phyloP scores from a whole-genome alignment of 2,329 filamentous ascomycete genomes.

The Arthroderma uncinatum region DNA sequence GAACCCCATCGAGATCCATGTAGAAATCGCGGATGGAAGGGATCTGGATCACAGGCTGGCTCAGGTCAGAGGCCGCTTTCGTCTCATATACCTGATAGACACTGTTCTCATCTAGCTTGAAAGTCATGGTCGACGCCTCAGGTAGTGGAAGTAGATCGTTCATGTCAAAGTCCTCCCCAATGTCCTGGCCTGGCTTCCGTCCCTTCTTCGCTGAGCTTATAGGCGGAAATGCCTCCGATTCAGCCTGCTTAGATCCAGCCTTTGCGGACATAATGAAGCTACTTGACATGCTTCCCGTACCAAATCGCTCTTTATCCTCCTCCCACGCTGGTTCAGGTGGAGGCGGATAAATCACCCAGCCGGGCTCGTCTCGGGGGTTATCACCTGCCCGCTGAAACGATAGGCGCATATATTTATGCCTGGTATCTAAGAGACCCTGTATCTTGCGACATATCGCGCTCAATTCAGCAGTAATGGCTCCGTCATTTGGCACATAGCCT shows the following conservation, averaged over 20 bases:
- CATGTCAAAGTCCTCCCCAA: constrained; percentile 85
- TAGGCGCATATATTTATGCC: constrained; percentile 76
- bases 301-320: constrained; percentile 41
- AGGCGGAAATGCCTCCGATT: constrained; percentile 23
- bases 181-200: constrained; percentile 77
- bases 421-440: constrained; percentile 73
- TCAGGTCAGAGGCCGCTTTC: constrained; percentile 48
- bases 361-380: constrained; percentile 74
- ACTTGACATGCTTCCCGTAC: constrained; percentile 23
- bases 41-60: constrained; percentile 65
- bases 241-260: constrained; percentile 20
- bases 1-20: constrained; percentile 77
- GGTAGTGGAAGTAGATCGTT: constrained; percentile 67
- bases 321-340: constrained; percentile 88
- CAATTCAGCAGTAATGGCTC: constrained; percentile 72
- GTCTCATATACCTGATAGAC: constrained; percentile 89
- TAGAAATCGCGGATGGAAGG: constrained; percentile 92
- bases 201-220: constrained; percentile 44
- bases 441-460: constrained; percentile 81
- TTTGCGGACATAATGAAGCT: constrained; percentile 17
- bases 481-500: constrained; percentile 60
- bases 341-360: constrained; percentile 81
- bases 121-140: constrained; percentile 57
- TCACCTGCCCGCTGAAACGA: constrained; percentile 72
- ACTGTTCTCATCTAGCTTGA: constrained; percentile 67